A percentile compares a stretch with the other conserved stretches of the same genome.
Conservation (phyloP, 495 filamentous ascomycete genomes). For the Barbatosphaeria neglecta region DNA sequence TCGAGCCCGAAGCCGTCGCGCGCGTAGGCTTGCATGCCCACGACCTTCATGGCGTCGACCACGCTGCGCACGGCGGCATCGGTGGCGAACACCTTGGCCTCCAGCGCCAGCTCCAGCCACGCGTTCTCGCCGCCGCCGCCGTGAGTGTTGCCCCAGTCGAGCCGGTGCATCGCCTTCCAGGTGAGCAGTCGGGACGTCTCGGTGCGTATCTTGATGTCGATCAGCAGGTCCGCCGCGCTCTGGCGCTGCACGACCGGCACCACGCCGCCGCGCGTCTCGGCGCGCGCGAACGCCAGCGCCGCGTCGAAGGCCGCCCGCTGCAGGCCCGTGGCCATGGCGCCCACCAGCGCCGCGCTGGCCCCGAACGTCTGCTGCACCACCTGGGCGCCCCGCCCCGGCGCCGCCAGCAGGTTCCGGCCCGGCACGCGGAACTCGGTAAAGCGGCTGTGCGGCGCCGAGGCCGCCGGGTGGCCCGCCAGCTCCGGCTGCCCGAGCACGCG, state of each 20-base stretch:
- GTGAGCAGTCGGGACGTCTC: conserved; percentile 39
- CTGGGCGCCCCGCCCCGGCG: conserved; percentile 26
- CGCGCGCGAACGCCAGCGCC: conserved; percentile 35
- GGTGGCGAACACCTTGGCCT: conserved; percentile 42
- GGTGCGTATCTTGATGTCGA: conserved; percentile 40
- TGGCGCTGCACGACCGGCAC: conserved; percentile 34
- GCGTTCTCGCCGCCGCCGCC: conserved; percentile 26
- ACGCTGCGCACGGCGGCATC: conserved; percentile 35
- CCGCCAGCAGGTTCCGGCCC: conserved; percentile 29
- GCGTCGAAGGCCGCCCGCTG: conserved; percentile 44
- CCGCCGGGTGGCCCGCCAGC: conserved; percentile 33
- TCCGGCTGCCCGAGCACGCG: conserved; percentile 29
- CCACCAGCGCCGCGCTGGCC: conserved; percentile 33
- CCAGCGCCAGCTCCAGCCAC: conserved; percentile 31
- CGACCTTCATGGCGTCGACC: conserved; percentile 35
- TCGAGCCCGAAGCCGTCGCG: conserved; percentile 13
- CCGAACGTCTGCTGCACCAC: conserved; percentile 30
- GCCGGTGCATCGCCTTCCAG: conserved; percentile 37
- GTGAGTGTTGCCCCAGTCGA: conserved; percentile 17
- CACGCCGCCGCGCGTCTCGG: conserved; percentile 28
- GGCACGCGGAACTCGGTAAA: conserved; percentile 39
- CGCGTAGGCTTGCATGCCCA: conserved; percentile 23
- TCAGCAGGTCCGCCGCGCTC: conserved; percentile 38
- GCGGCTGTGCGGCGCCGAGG: conserved; percentile 31
- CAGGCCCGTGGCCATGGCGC: conserved; percentile 41